Evolutionary conservation across 306 rosid genomes (phyloP), one percentile per base, ranked within the genome.

Genomic region (Castanospermum australe): DNA sequence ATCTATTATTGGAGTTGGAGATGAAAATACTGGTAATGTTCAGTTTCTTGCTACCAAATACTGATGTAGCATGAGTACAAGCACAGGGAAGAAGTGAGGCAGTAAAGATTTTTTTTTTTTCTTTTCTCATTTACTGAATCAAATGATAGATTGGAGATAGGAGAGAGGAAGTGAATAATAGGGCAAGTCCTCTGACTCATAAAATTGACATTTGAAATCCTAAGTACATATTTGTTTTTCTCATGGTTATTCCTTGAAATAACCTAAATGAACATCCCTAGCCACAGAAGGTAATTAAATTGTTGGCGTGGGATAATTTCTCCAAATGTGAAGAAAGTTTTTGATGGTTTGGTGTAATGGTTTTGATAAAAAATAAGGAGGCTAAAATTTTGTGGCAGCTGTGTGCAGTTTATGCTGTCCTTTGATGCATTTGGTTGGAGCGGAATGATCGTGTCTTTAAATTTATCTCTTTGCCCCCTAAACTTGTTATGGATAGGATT

Each of bases 111-210:
- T 36, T 5, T 1, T 36, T 4, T 15, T 42, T 1, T 41, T 14
- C 21, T 47, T 42, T 68, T 66, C 10, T n/a, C n/a, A n/a, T 74
- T 56, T 81, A 9, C 68, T 33, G 60, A 60, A 24, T 65, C 22
- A 36, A 74, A 6, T 66, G 41, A 22, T 81, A 68, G 36, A n/a
- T 57, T 10, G 65, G 80, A 57, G 32, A 67, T 75, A 57, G n/a
- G 52, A 33, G 52, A 33, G 71, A 55, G 47, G 69, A 81, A 45
- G 8, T 52, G 20, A 54, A 21, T 25, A 42, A 30, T 22, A 22
- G 52, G 76, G 64, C 35, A 15, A 45, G 51, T 13, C 21, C 36
- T 65, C 33, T 52, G 45, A 12, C 18, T 35, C 18, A n/a, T 15
- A 17, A 52, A 50, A 11, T 36, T 42, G 35, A 35, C 33, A 21